Conservation (phyloP, 805 yeast species). For the Ogataea zsoltii region DNA sequence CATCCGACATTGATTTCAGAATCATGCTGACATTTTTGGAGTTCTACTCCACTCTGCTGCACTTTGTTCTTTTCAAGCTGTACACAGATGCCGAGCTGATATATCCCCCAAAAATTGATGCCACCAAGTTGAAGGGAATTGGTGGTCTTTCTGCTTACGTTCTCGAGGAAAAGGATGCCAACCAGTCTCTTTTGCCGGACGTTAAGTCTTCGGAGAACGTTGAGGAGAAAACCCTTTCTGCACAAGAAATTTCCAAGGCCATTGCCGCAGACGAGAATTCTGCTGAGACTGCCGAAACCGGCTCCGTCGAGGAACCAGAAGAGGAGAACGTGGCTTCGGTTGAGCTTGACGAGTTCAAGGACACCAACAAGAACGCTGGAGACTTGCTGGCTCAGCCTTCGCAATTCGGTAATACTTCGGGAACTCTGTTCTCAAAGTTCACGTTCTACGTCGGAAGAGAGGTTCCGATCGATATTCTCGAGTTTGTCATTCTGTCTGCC, state of each 20-base stretch:
- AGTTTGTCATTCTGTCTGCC: conserved; percentile 79
- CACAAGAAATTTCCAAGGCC: conserved; percentile 48
- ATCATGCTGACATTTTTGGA: conserved; percentile 97
- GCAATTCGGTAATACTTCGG: conserved; percentile 55
- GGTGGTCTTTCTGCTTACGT: conserved; percentile 89
- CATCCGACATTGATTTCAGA: conserved; percentile 90
- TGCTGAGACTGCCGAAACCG: conserved; percentile 37
- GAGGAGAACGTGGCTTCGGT: conserved; percentile 44
- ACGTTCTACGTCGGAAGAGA: conserved; percentile 91
- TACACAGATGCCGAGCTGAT: conserved; percentile 83
- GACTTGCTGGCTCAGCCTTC: conserved; percentile 76
- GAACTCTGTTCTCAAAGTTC: conserved; percentile 69
- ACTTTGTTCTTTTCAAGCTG: conserved; percentile 81
- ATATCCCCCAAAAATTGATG: conserved; percentile 87
- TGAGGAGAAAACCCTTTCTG: conserved; percentile 41
- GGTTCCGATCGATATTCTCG: conserved; percentile 88
- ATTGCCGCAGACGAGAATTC: conserved; percentile 49
- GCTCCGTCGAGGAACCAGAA: conserved; percentile 37
- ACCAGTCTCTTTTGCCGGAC: conserved; percentile 40
- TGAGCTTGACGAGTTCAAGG: conserved; percentile 71
- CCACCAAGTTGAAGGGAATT: conserved; percentile 71
- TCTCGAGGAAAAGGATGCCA: conserved; percentile 53
- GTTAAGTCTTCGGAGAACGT: conserved; percentile 24
- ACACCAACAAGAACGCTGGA: conserved; percentile 60
- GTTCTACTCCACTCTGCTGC: conserved; percentile 88